These are phyloP conservation scores for Ophiostoma pallidulum DNA, from an alignment of 2,329 filamentous ascomycete species.

Conservation along the genomic window DNA sequence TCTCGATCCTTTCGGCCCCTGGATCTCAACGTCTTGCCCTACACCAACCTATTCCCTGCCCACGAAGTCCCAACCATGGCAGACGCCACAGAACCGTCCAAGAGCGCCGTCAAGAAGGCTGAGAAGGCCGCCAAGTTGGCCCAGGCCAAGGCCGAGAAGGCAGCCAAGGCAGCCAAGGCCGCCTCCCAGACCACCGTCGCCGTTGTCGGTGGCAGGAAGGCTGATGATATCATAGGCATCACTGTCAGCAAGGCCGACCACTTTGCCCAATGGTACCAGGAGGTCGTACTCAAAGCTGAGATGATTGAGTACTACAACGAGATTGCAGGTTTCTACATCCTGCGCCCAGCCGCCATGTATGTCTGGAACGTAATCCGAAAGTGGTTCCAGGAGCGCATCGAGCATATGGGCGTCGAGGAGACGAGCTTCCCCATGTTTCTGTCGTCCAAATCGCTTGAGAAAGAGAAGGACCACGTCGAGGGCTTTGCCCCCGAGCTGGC, in stretches of 20 bases:
- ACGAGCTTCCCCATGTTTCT: conserved; percentile 96
- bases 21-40: no score
- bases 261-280: conserved; percentile 93
- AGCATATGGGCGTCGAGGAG: conserved; percentile 87
- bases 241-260: conserved; percentile 77
- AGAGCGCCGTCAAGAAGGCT: conserved; percentile 57
- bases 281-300: conserved; percentile 92
- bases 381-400: conserved; percentile 67
- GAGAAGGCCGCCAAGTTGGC: conserved; percentile 55
- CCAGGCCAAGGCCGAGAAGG: conserved; percentile 53
- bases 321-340: conserved; percentile 94
- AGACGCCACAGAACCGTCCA: conserved; percentile 37
- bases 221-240: conserved; percentile 72
- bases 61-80: conserved; percentile 12
- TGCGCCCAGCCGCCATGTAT: conserved; percentile 56
- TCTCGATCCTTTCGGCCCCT: no score
- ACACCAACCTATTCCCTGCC: no score
- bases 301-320: conserved; percentile 94
- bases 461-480: conserved; percentile 93
- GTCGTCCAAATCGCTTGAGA: conserved; percentile 75
- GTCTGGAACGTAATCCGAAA: conserved; percentile 57
- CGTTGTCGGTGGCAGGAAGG: conserved; percentile 49
- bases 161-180: conserved; percentile 48
- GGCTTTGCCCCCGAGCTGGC: conserved; percentile 93
- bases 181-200: conserved; percentile 36